These are phyloP conservation scores for Solanum sparsipilum DNA, from an alignment of 257 asterid species.

Conservation along the genomic window DNA sequence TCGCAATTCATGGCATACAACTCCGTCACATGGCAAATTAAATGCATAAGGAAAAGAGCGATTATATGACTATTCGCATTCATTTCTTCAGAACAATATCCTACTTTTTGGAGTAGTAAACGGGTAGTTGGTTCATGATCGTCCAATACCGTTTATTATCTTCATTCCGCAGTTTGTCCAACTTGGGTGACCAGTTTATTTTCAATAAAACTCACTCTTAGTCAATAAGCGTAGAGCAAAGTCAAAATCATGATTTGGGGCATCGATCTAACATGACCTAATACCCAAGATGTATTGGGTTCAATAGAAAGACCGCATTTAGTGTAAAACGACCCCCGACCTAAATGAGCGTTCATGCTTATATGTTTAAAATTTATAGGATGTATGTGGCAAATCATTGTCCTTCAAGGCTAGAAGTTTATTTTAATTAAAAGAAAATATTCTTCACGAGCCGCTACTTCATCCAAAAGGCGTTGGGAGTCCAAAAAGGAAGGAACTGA, in stretches of 20 bases:
- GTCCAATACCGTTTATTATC: background rate
- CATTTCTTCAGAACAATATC: too few species aligned
- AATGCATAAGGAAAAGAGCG: background rate
- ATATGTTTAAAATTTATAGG: too few species aligned
- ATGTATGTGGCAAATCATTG: background rate
- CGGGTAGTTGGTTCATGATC: background rate
- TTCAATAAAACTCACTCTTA: too few species aligned
- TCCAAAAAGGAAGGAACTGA: background rate
- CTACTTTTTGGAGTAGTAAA: too few species aligned
- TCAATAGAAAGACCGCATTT: background rate
- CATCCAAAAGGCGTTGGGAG: too few species aligned
- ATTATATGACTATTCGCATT: background rate
- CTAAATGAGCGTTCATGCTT: background rate
- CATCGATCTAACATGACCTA: background rate
- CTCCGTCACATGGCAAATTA: background rate
- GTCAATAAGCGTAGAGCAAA: too few species aligned
- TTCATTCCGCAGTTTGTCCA: background rate
- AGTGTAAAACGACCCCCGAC: background rate
- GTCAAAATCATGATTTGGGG: background rate
- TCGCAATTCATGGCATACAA: background rate
- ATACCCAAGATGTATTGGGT: background rate
- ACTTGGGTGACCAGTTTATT: too few species aligned
- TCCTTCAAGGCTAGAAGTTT: too few species aligned
- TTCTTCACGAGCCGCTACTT: background rate
- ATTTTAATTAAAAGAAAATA: too few species aligned